Evolutionary conservation across 495 filamentous ascomycete species (phyloP), one percentile per base, ranked within the genome.

Genomic region (Thozetella sp.): DNA sequence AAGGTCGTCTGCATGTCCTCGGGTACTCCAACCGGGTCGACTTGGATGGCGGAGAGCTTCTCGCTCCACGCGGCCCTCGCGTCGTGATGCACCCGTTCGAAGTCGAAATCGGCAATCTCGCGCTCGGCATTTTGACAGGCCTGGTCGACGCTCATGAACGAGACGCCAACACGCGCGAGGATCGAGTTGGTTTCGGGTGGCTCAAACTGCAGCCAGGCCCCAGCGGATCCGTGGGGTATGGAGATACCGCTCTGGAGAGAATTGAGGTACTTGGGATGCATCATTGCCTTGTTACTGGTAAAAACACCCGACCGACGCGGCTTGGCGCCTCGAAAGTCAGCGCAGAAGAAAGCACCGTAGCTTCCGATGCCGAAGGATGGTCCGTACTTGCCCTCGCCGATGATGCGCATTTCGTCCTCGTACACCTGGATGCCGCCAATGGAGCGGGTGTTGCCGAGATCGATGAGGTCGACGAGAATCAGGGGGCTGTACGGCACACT

Each of bases 321-420:
- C 4, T 72, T 62, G 9, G 85, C 88, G 1, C 88, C 88, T n/a
- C 70, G 72, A 68, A 92, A 89, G 60, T 92, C 89, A 15, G 83
- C 83, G 57, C 89, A 92, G 64, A 89, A 86, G 59, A 85, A 83
- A 0, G 76, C 76, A 0, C 57, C 56, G 61, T 91, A 93, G 22
- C 55, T 72, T 1, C 89, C 90, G 25, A 77, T 77, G 0, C 90
- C 90, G 63, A 92, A 93, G 30, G 86, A 90, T 1, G 90, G 88
- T 3, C 68, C 55, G 57, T 89, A 92, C 0, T 75, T 80, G 0
- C 86, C 90, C 57, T 84, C 84, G 1, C 85, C 90, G 26, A 78
- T 78, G 53, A 92, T 81, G 15, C 88, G 73, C 1, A 87, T 89
- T 2, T 75, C 79, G 0, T 67, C 57, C 0, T 74, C 60, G 25